Conservation (phyloP, 768 basidiomycete genomes). For the Mycena capillaripes region DNA sequence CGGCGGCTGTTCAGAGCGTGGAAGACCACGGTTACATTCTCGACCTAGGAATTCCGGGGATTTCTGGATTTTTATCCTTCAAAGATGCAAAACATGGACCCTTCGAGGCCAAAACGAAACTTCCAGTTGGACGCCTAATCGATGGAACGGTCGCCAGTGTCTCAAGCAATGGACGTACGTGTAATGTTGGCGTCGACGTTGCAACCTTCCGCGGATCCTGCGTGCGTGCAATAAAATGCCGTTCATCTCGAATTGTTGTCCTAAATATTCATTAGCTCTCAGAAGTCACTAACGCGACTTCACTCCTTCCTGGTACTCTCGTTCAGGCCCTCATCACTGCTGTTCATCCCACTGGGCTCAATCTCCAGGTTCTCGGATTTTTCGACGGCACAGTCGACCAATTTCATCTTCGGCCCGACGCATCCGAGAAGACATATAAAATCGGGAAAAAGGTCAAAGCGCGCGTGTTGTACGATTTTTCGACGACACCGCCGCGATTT, state of each 20-base stretch:
- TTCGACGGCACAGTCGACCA: slow-evolving; percentile 93
- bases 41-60: slow-evolving; percentile 83
- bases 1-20: slow-evolving; percentile 82
- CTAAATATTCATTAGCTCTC: slow-evolving; percentile 62
- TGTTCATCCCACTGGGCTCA: slow-evolving; percentile 79
- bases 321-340: slow-evolving; percentile 88
- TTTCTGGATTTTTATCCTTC: slow-evolving; percentile 89
- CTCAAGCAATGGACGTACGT: slow-evolving; percentile 84
- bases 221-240: slow-evolving; percentile 55
- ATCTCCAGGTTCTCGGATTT: slow-evolving; percentile 91
- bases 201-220: slow-evolving; percentile 63
- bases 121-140: slow-evolving; percentile 78
- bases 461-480: slow-evolving; percentile 86
- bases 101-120: slow-evolving; percentile 44
- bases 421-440: slow-evolving; percentile 61
- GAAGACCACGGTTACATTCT: slow-evolving; percentile 97
- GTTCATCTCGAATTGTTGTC: background rate
- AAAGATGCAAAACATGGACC: slow-evolving; percentile 68
- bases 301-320: slow-evolving; percentile 88
- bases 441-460: slow-evolving; percentile 85
- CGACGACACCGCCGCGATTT: slow-evolving; percentile 84
- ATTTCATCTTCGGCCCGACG: slow-evolving; percentile 74
- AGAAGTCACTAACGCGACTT: slow-evolving; percentile 84
- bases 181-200: slow-evolving; percentile 73
- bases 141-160: slow-evolving; percentile 76